These are phyloP conservation scores for Capronia epimyces DNA, from an alignment of 2,329 filamentous ascomycete species.

Conservation along the genomic window DNA sequence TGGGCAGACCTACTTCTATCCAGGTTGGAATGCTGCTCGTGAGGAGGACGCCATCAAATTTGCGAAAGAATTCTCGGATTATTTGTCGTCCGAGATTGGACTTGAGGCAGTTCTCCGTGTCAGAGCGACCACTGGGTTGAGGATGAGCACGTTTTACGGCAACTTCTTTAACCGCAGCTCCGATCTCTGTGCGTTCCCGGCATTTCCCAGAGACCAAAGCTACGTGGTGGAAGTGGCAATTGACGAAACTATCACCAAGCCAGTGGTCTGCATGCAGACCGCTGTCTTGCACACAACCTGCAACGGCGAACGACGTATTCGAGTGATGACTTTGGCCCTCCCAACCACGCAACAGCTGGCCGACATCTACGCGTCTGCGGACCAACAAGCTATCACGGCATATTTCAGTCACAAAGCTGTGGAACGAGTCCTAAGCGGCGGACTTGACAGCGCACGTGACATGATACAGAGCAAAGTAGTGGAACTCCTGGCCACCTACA, in stretches of 20 bases:
- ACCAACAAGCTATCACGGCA: conserved; percentile 85
- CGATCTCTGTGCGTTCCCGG: conserved; percentile 94
- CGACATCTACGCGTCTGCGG: conserved; percentile 88
- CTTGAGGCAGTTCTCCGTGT: conserved; percentile 93
- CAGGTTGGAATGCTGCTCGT: conserved; percentile 90
- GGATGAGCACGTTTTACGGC: conserved; percentile 97
- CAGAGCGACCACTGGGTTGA: conserved; percentile 84
- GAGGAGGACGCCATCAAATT: conserved; percentile 97
- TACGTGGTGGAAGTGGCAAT: conserved; percentile 98
- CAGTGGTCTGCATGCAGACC: conserved; percentile 85
- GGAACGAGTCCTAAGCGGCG: conserved; percentile 76
- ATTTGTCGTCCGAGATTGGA: conserved; percentile 92
- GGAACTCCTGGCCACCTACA: conserved; percentile 89
- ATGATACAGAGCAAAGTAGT: conserved; percentile 85
- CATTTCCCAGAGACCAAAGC: conserved; percentile 93
- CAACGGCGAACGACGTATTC: conserved; percentile 91
- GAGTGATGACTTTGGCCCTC: conserved; percentile 86
- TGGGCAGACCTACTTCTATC: conserved; percentile 97
- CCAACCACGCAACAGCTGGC: conserved; percentile 87
- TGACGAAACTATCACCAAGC: conserved; percentile 87
- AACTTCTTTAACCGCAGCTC: conserved; percentile 99
- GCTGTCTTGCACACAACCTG: conserved; percentile 96
- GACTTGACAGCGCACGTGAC: conserved; percentile 85
- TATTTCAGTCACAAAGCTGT: conserved; percentile 98
- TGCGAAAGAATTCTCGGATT: conserved; percentile 92